Evolutionary conservation across 768 basidiomycete genomes (phyloP), one percentile per base, ranked within the genome.

Genomic region (Pholiota conissans): DNA sequence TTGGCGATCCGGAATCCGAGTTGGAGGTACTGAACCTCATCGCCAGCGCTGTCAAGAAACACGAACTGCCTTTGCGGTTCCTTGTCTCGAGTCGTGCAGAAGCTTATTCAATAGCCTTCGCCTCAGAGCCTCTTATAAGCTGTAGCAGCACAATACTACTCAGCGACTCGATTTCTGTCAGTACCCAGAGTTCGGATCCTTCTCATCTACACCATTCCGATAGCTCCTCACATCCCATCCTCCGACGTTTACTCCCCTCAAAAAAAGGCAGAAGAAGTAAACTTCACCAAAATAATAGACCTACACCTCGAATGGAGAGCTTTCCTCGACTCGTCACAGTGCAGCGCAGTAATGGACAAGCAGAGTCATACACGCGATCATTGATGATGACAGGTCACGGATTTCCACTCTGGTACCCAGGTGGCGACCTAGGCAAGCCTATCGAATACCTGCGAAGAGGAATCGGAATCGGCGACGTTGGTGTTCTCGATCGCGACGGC

Each of bases 401-500:
- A 0, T 56, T 49, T 49, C 61, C 61, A 3, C 37, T 62, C 11
- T 62, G 35, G 18, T 34, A 56, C 27, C 55, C 45, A 16, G 16
- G 26, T 5, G 55, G 45, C 4, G 34, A 27, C 3, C 16, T 48
- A n/a, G 30, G 20, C 10, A 24, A 34, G 5, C 28, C 20, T 24
- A 18, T 27, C 7, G 27, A n/a, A 18, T 56, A 34, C 30, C n/a
- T 57, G 10, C 46, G 39, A 5, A 47, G 48, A 37, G 57, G 57
- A 5, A 34, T 55, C 16, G 47, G 49, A 28, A 56, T 61, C 35
- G 61, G 61, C 22, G 61, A 62, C 39, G 57, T 62, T 39, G 57
- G 61, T 16, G 35, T 54, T 14, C 11, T 62, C 3, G 49, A 35
- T 42, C 27, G 14, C 14, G 32, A 39, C 7, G 61, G 61, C 13